phyloP scores from a whole-genome alignment of 2,329 filamentous ascomycete species.

The Metarhizium brunneum region DNA sequence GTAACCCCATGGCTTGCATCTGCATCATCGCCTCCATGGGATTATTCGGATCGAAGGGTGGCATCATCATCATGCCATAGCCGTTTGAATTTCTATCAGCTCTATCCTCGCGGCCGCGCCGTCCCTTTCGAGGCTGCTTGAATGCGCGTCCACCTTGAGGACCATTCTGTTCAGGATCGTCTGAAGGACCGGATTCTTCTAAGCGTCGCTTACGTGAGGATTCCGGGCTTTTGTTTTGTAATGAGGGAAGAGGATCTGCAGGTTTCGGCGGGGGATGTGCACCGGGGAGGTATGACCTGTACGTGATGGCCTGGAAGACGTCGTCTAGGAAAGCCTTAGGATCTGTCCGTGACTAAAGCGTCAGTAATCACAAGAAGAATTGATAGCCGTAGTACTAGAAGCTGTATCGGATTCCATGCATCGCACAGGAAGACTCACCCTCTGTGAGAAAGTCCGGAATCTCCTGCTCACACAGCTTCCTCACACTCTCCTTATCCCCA shows the following conservation, averaged over 20 bases:
- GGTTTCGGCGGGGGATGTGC: conserved; percentile 16
- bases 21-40: conserved; percentile 53
- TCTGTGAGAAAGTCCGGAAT: conserved; percentile 69
- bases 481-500: conserved; percentile 53
- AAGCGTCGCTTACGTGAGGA: conserved; percentile 26
- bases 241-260: neutral
- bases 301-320: conserved; percentile 56
- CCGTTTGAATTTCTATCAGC: conserved; percentile 13
- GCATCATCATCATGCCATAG: conserved; percentile 10
- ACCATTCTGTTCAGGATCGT: neutral
- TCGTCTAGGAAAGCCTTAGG: conserved; percentile 55
- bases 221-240: neutral
- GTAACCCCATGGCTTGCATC: conserved; percentile 48
- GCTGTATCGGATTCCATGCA: neutral
- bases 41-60: conserved; percentile 48
- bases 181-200: conserved; percentile 18
- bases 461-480: conserved; percentile 59
- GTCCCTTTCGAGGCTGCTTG: conserved; percentile 53
- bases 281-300: conserved; percentile 52
- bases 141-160: conserved; percentile 27
- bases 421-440: conserved; percentile 29
- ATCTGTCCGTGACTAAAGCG: conserved; percentile 14
- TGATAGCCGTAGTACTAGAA: neutral
- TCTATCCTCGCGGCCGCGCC: conserved; percentile 17
- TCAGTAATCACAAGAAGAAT: neutral